These are phyloP conservation scores for Biscogniauxia sp. DNA, from an alignment of 2,329 filamentous ascomycete species.

Conservation along the genomic window DNA sequence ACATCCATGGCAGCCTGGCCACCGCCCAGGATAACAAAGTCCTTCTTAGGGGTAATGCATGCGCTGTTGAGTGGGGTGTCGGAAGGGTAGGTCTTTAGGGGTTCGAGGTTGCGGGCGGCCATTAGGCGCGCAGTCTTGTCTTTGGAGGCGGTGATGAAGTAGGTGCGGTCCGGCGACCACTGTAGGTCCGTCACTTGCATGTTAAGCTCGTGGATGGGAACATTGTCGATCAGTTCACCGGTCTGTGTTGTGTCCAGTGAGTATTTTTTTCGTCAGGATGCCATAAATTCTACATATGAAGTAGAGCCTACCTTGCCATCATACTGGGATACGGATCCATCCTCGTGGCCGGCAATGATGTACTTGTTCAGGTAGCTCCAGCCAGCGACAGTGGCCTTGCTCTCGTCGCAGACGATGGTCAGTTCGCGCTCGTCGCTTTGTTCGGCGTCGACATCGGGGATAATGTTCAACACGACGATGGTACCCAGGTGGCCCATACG, in stretches of 20 bases:
- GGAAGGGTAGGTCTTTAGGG: constrained; percentile 87
- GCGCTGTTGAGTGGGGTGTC: constrained; percentile 97
- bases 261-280: background rate
- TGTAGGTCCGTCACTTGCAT: constrained; percentile 87
- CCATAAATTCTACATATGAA: too few relatives aligned
- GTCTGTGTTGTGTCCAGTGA: constrained; percentile 45
- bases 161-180: constrained; percentile 89
- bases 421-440: constrained; percentile 81
- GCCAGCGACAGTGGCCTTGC: constrained; percentile 95
- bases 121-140: constrained; percentile 92
- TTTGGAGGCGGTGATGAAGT: constrained; percentile 97
- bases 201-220: constrained; percentile 82
- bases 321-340: constrained; percentile 87
- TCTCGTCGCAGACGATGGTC: constrained; percentile 90
- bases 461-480: constrained; percentile 90
- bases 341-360: constrained; percentile 97
- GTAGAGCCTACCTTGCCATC: constrained; percentile 71
- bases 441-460: constrained; percentile 74
- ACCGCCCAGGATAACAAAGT: constrained; percentile 96
- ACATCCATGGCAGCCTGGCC: constrained; percentile 99
- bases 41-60: constrained; percentile 90
- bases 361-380: constrained; percentile 94
- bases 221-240: constrained; percentile 78
- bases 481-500: constrained; percentile 94
- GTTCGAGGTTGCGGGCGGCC: constrained; percentile 79